Percentiles rank a stretch among this genome's conserved stretches.
These are phyloP conservation scores for Penstemon newberryi DNA, from an alignment of 257 asterid genomes.

Conservation along the genomic window DNA sequence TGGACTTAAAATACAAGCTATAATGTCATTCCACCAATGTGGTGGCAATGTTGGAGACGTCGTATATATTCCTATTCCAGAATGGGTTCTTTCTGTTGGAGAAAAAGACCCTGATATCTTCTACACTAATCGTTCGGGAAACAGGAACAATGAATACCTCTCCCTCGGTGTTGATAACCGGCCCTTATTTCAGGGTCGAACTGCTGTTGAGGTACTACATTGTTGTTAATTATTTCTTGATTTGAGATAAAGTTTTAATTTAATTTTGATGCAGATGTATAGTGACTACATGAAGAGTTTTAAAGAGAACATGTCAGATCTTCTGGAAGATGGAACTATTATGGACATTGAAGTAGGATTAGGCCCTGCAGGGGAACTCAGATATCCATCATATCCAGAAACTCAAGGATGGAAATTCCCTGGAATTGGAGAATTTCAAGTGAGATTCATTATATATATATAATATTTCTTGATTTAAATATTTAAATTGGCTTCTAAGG, in stretches of 20 bases:
- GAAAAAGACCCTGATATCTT: conserved; percentile 56
- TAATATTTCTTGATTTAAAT: not conserved
- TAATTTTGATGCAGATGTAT: conserved; percentile 49
- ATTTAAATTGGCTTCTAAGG: not conserved
- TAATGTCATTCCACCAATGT: conserved; percentile 92
- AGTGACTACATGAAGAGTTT: conserved; percentile 77
- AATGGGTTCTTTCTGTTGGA: conserved; percentile 61
- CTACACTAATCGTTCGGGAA: conserved; percentile 60
- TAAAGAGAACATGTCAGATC: conserved; percentile 61
- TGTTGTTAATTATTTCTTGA: too few species aligned
- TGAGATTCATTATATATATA: conserved; percentile 6
- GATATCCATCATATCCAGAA: conserved; percentile 78
- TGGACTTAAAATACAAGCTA: conserved; percentile 65
- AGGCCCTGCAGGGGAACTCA: conserved; percentile 89
- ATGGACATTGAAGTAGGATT: conserved; percentile 82
- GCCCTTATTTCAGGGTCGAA: conserved; percentile 67
- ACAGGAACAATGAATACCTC: conserved; percentile 55
- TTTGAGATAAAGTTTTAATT: too few species aligned
- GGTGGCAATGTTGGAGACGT: conserved; percentile 82
- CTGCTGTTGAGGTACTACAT: conserved; percentile 60
- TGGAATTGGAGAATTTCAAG: conserved; percentile 86
- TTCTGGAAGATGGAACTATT: conserved; percentile 52
- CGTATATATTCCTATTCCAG: conserved; percentile 61
- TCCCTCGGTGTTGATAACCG: conserved; percentile 71
- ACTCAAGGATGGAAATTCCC: conserved; percentile 82